Base-by-base conservation (phyloP, 148 eudicot genomes). In the Arctostaphylos glauca region DNA sequence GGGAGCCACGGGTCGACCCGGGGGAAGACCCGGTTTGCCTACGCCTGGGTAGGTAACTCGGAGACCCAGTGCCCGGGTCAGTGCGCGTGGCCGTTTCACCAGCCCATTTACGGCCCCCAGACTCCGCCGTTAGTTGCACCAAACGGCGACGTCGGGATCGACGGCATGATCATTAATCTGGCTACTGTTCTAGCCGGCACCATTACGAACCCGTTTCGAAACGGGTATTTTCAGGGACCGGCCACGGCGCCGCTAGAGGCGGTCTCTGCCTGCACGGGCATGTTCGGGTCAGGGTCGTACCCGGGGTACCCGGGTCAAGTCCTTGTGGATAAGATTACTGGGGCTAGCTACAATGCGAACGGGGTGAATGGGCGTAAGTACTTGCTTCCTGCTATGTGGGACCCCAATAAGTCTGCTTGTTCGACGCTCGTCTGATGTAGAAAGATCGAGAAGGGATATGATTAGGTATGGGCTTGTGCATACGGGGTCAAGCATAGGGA, bases 61-160 rank as follows among this genome's bases (percentile, higher is more conserved):
- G 90, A 43, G 70, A 84, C 81, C 10, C 91, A 87, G 85, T 87
- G 91, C 50, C 85, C 91, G 71, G 91, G 91, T 19, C 87, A 87
- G 83, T 89, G 91, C 25, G 89, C 89, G 5, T 89, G 89, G 91
- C 91, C 91, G 9, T 89, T 89, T 19, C 89, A 89, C 74, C 91
- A 87, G 77, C 91, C 91, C 2, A 38, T 87, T 0, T 89, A 83
- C 85, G 91, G 91, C 49, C 89, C 89, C 9, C 91, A 89, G 56
- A 49, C 85, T 6, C 86, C 88, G 59, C 88, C 91, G 52, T 23
- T 87, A 5, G 83, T 85, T 2, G 84, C 91, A 2, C 91, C 91
- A 0, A 89, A 89, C 88, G 89, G 88, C 9, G 91, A 89, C 85
- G 89, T 89, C 8, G 91, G 91, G 0, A 68, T 89, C 6, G 91